Evolutionary conservation across 2,329 filamentous ascomycete genomes (phyloP).

Genomic region (Pseudogymnoascus verrucosus): DNA sequence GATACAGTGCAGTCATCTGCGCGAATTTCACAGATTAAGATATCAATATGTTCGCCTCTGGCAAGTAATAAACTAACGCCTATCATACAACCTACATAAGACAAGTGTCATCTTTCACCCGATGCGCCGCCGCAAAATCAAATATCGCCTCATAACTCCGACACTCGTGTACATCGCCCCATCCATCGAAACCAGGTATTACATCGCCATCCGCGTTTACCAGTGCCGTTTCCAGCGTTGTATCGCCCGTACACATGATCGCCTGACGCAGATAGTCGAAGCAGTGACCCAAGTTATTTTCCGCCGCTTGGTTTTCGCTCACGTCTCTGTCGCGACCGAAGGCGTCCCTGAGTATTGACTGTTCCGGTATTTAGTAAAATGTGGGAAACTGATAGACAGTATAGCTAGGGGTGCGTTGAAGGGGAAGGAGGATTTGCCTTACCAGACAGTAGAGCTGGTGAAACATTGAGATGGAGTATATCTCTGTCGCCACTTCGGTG

Average conservation of each 20-base stretch:
- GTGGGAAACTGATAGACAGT: neutral
- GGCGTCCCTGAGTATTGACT: neutral
- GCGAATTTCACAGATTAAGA: neutral
- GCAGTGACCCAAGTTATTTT: conserved; percentile 14
- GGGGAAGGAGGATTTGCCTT: neutral
- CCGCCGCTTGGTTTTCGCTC: neutral
- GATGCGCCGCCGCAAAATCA: neutral
- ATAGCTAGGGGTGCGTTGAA: neutral
- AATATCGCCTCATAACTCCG: neutral
- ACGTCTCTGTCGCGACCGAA: neutral
- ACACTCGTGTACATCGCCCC: neutral
- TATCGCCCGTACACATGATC: conserved; percentile 17
- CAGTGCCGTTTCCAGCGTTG: conserved; percentile 29
- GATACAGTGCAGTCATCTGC: neutral
- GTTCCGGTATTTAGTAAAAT: neutral
- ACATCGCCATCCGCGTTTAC: neutral
- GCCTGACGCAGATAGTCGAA: conserved; percentile 17
- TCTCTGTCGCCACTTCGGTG: neutral
- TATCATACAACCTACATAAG: neutral
- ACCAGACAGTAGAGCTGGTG: neutral
- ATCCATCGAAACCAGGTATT: neutral
- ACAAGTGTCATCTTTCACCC: neutral
- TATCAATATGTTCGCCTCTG: neutral
- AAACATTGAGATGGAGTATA: neutral
- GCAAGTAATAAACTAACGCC: neutral